Conservation (phyloP, 2,329 filamentous ascomycete species). For the Akanthomyces dipterigenus region DNA sequence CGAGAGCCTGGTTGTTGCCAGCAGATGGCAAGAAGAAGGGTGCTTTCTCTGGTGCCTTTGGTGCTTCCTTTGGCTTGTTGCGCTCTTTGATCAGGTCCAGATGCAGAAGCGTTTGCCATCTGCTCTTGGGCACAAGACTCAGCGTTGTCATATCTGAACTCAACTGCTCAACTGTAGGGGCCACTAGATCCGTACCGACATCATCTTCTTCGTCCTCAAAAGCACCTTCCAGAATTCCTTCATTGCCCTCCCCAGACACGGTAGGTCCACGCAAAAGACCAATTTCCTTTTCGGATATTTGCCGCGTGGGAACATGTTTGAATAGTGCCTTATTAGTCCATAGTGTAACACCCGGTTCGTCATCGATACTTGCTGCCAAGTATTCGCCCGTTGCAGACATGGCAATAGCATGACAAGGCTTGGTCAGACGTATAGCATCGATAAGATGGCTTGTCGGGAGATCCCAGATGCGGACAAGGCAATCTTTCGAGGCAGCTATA, state of each 20-base stretch:
- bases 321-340: slow-evolving; percentile 96
- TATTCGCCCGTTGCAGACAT: slow-evolving; percentile 91
- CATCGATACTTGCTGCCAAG: slow-evolving; percentile 80
- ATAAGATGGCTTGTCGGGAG: slow-evolving; percentile 92
- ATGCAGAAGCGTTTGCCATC: slow-evolving; percentile 92
- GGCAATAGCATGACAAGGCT: slow-evolving; percentile 73
- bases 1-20: slow-evolving; percentile 36
- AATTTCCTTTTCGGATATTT: slow-evolving; percentile 74
- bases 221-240: slow-evolving; percentile 68
- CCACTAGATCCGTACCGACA: slow-evolving; percentile 46
- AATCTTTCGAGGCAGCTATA: slow-evolving; percentile 76
- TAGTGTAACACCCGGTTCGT: slow-evolving; percentile 79
- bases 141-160: slow-evolving; percentile 78
- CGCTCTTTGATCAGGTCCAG: slow-evolving; percentile 87
- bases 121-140: slow-evolving; percentile 79
- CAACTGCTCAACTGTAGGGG: slow-evolving; percentile 65
- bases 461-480: slow-evolving; percentile 83
- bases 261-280: slow-evolving; percentile 61
- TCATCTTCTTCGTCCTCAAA: slow-evolving; percentile 53
- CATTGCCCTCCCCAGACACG: slow-evolving; percentile 74
- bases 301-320: slow-evolving; percentile 76
- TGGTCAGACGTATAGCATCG: slow-evolving; percentile 76
- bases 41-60: slow-evolving; percentile 86
- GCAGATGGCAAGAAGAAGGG: slow-evolving; percentile 87
- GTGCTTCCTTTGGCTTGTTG: slow-evolving; percentile 88